Evolutionary conservation across 1,284 basidiomycete species (phyloP).

Genomic region (Cystobasidiaceae sp.): DNA sequence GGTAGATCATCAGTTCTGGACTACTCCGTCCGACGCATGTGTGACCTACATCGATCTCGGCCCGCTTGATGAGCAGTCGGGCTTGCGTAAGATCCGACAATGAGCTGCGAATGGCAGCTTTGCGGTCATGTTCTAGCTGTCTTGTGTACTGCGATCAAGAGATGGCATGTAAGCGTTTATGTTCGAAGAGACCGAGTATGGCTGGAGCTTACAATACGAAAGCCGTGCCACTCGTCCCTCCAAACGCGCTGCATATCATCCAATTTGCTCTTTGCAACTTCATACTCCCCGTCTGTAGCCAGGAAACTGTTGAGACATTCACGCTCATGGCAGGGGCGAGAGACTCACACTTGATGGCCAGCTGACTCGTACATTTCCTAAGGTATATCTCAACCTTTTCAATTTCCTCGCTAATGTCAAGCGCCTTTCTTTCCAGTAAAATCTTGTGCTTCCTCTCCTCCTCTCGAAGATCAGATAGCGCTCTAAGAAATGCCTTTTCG

Average conservation of each 20-base stretch:
- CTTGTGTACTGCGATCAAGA: not conserved
- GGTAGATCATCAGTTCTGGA: not conserved
- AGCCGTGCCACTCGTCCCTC: conserved; percentile 14
- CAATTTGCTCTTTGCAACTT: not conserved
- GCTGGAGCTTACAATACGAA: not conserved
- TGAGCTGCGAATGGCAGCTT: not conserved
- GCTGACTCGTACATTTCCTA: not conserved
- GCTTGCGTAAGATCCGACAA: not conserved
- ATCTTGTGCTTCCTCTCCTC: not conserved
- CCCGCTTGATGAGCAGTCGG: conserved; percentile 1
- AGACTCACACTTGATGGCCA: conserved; percentile 6
- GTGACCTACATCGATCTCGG: not conserved
- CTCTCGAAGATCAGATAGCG: not conserved
- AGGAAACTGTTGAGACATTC: not conserved
- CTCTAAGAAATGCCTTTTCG: conserved; percentile 5
- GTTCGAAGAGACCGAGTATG: not conserved
- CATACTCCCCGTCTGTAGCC: not conserved
- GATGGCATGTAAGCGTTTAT: not conserved
- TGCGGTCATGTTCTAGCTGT: not conserved
- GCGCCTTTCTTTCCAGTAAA: not conserved
- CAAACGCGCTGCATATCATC: not conserved
- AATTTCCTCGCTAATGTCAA: conserved; percentile 5
- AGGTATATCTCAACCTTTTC: conserved; percentile 25
- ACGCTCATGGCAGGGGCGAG: not conserved
- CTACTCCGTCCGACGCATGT: not conserved